Evolutionary conservation across 345 rosid species (phyloP), one percentile per base, ranked within the genome.

Genomic region (Orychophragmus violaceus): DNA sequence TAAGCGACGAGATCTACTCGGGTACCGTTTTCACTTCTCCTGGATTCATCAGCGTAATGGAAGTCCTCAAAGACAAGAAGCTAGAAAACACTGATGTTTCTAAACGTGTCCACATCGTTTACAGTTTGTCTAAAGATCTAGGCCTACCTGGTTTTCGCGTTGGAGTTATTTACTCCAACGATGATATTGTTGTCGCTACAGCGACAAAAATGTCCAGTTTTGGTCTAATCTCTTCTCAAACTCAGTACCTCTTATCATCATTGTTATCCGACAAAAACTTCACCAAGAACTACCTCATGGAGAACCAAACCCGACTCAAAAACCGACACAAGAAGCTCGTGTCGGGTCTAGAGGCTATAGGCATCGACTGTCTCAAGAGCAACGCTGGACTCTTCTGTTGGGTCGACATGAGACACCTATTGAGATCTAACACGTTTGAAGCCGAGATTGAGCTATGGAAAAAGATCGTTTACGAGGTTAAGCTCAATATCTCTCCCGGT

Each of bases 131-230:
- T 3, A 88, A 88, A 56, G 96, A 88, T 76, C 83, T 88, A 28
- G 96, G 96, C 25, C 92, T 88, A 1, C 92, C 96, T 57, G 96
- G 96, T 71, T 88, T 88, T 82, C 86, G 96, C 63, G 92, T 88
- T 62, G 96, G 90, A 48, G 92, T 87, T 56, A 80, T 88, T 64
- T 83, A 88, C 76, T 86, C 96, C 74, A 86, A 86, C 74, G 87
- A 88, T 68, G 80, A 81, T 55, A 64, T 53, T 66, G 88, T 88
- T 53, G 84, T 88, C 23, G 83, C 85, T 0, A 81, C 96, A 0
- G 92, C 96, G 33, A 88, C 90, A 18, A 88, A 88, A 77, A 88
- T 88, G 96, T 88, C 96, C 30, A 88, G 96, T 61, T 88, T 88
- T 44, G 96, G 96, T 58, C 82, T 86, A 23, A 82, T 88, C 59